Evolutionary conservation across 2,329 filamentous ascomycete species (phyloP), one percentile per base, ranked within the genome.

Genomic region (Myriosclerotinia curreyana): DNA sequence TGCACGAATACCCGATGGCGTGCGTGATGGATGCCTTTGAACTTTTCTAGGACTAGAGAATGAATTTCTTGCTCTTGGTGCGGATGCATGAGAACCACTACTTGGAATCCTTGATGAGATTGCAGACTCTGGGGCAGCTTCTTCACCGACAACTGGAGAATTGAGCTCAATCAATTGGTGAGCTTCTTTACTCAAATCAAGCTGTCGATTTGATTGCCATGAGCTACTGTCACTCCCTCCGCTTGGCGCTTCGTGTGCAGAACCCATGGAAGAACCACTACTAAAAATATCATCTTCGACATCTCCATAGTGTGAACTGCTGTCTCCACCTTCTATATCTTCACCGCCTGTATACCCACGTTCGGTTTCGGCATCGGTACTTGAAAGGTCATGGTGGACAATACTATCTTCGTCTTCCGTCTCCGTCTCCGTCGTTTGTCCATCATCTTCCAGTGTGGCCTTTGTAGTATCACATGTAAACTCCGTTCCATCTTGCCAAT

Each of bases 1-100:
- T 1, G 86, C 86, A 58, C 86, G 85, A 9, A 91, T 84, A 15
- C 86, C 86, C 1, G 87, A 88, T 0, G 88, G 84, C 15, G 88
- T 88, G 55, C 88, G 82, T 73, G 92, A 91, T 1, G 84, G 82
- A 6, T 86, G 83, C 3, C 88, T 82, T 11, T 82, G 81, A 9
- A 81, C 81, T 61, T 87, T 83, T 51, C 61, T 22, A 17, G 28
- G 81, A 61, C 87, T 83, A 22, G 82, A 72, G 38, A 71, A 71
- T 25, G 70, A 73, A 14, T 65, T 68, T 38, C 66, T 60, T 78
- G 12, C 78, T 81, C 46, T 67, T 5, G 71, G 69, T 28, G 63
- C 68, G 55, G 72, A 72, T 22, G 42, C 14, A 36, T 31, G 42
- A 28, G 72, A 73, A 36, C 66, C 62, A 66, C 69, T 65, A 73